Base-by-base conservation (phyloP, 768 basidiomycete species). In the Serendipita sp. region DNA sequence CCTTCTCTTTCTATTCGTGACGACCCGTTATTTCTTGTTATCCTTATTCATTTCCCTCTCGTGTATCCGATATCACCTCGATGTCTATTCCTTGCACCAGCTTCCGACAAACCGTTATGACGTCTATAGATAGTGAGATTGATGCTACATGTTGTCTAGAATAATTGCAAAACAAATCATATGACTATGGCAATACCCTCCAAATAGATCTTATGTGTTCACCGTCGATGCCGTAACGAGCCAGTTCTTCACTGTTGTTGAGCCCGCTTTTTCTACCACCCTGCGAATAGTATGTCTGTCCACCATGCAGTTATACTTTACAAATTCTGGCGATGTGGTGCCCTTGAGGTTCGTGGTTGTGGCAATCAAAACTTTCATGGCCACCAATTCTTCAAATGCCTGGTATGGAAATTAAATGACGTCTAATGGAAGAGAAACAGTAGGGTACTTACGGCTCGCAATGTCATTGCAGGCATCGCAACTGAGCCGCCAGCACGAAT, bases 201-300 rank as follows among this genome's bases (percentile, higher is more conserved):
- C 23, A 23, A 23, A 23, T 23, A 23, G 23, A 23, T 23, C 53
- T 58, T 16, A 23, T 66, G 43, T 34, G 11, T 31, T 63, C 44
- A 45, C 11, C 1, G 18, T 18, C 3, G 36, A 44, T 3, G 66
- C 50, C 11, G 83, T 87, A 60, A 73, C 81, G 63, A 90, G 75
- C 90, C 90, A 91, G 71, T 87, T 88, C 71, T 81, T 87, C 63
- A 92, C 73, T 67, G 79, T 86, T 10, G 83, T 81, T 68, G 88
- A 85, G 1, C 84, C 84, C 50, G 77, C 77, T 68, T 74, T 80
- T 52, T 86, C 84, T 29, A 91, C 78, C 3, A 83, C 82, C 66
- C 75, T 80, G 74, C 81, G 86, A 43, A 95, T 77, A 23, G 85
- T 84, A 13, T 79, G 78, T 64, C 84, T 78, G 33, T 81, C 81